phyloP scores from a whole-genome alignment of 2,329 filamentous ascomycete species.

The Chaetomium strumarium region DNA sequence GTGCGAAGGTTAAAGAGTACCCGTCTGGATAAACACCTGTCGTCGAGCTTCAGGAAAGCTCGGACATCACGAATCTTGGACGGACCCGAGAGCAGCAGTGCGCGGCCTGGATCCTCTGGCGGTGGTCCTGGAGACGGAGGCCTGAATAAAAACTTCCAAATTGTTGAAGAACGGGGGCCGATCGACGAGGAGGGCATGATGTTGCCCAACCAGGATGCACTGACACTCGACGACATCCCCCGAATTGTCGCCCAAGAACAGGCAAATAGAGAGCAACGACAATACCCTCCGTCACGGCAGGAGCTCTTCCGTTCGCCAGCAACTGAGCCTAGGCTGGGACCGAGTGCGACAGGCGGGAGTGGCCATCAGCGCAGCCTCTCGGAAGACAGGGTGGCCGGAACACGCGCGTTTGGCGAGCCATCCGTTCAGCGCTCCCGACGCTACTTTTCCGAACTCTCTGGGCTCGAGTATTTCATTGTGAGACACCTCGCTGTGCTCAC shows the following conservation, averaged over 20 bases:
- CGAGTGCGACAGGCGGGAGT: constrained; percentile 53
- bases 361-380: constrained; percentile 45
- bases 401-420: constrained; percentile 45
- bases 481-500: constrained; percentile 90
- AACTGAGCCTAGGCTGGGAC: constrained; percentile 59
- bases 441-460: constrained; percentile 94
- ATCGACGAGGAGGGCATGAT: constrained; percentile 71
- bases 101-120: constrained; percentile 66
- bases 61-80: constrained; percentile 90
- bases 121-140: constrained; percentile 54
- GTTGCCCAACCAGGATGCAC: constrained; percentile 82
- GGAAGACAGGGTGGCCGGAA: constrained; percentile 45
- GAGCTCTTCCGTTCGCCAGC: constrained; percentile 55
- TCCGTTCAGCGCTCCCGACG: constrained; percentile 59
- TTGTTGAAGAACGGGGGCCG: constrained; percentile 70
- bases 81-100: constrained; percentile 64
- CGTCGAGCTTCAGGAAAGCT: constrained; percentile 85
- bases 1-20: constrained; percentile 88
- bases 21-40: constrained; percentile 87
- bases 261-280: constrained; percentile 67
- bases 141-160: constrained; percentile 57
- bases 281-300: constrained; percentile 68
- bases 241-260: constrained; percentile 94
- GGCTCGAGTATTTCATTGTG: constrained; percentile 94
- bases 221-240: constrained; percentile 93